These are phyloP conservation scores for Pseudovirgaria hyperparasitica DNA, from an alignment of 2,329 filamentous ascomycete genomes.

Conservation along the genomic window DNA sequence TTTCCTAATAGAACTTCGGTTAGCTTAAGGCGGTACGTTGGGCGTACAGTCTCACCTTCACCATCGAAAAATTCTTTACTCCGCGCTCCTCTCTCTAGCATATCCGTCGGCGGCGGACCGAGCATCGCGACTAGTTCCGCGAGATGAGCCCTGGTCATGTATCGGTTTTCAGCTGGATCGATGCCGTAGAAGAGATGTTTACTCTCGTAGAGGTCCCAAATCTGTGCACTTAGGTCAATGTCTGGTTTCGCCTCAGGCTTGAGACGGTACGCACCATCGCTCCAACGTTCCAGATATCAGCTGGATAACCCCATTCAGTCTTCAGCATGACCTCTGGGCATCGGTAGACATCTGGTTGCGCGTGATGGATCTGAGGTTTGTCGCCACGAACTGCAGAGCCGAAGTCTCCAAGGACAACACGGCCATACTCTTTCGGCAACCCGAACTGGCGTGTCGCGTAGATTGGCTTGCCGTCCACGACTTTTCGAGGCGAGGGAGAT, in stretches of 20 bases:
- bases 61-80: constrained; percentile 9
- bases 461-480: constrained; percentile 16
- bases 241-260: constrained; percentile 1
- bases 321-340: constrained; percentile 26
- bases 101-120: constrained; percentile 9
- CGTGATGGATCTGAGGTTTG: constrained; percentile 13
- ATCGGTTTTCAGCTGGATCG: constrained; percentile 10
- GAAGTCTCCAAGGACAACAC: constrained; percentile 22
- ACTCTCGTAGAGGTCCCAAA: constrained; percentile 26
- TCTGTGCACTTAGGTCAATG: constrained; percentile 8
- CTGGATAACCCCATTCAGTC: constrained; percentile 20
- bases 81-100: constrained; percentile 6
- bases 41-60: constrained; percentile 6
- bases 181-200: constrained; percentile 17
- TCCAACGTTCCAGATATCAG: constrained; percentile 28
- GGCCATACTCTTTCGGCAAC: constrained; percentile 18
- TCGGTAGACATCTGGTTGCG: constrained; percentile 24
- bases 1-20: constrained; percentile 8
- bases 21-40: constrained; percentile 3
- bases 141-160: constrained; percentile 14
- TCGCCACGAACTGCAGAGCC: constrained; percentile 13
- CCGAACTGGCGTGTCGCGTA: constrained; percentile 24
- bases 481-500: constrained; percentile 25
- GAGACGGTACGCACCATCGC: constrained; percentile 16
- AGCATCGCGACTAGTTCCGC: constrained; percentile 14